A percentile compares a stretch with the other conserved stretches of the same genome.
Evolutionary conservation across 495 filamentous ascomycete genomes (phyloP).

Genomic region (Apodospora peruviana): DNA sequence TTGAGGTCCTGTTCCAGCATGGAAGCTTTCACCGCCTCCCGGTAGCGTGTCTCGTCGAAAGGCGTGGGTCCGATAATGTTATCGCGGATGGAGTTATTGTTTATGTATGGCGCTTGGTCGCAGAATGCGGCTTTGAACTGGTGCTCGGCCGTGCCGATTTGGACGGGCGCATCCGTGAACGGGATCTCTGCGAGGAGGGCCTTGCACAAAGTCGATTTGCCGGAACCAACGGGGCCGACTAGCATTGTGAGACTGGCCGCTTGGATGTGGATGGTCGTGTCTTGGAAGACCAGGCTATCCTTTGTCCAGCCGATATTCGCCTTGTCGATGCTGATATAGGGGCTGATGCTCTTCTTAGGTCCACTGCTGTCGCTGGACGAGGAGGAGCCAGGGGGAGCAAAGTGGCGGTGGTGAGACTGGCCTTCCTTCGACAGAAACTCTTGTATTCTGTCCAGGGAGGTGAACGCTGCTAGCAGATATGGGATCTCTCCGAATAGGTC

Average conservation of each 20-base stretch:
- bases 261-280: slow-evolving; percentile 26
- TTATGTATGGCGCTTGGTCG: slow-evolving; percentile 32
- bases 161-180: slow-evolving; percentile 20
- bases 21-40: slow-evolving; percentile 51
- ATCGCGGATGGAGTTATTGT: slow-evolving; percentile 28
- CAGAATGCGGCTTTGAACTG: slow-evolving; percentile 25
- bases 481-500: slow-evolving; percentile 50
- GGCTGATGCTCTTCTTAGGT: background rate
- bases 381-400: background rate
- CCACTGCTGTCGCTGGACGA: slow-evolving; percentile 3
- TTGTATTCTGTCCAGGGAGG: slow-evolving; percentile 53
- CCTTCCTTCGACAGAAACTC: background rate
- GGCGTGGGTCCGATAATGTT: slow-evolving; percentile 15
- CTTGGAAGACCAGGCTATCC: slow-evolving; percentile 24
- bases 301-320: slow-evolving; percentile 36
- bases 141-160: background rate
- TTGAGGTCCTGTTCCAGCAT: slow-evolving; percentile 48
- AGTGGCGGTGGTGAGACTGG: background rate
- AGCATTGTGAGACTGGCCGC: slow-evolving; percentile 22
- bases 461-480: slow-evolving; percentile 43
- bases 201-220: slow-evolving; percentile 30
- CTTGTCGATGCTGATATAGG: slow-evolving; percentile 15
- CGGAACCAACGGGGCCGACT: slow-evolving; percentile 29
- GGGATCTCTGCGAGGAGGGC: slow-evolving; percentile 21
- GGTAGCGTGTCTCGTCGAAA: slow-evolving; percentile 54